Percentiles rank a stretch among this genome's conserved stretches.
Conservation (phyloP, 2,329 filamentous ascomycete species). For the Xylaria polymorpha region DNA sequence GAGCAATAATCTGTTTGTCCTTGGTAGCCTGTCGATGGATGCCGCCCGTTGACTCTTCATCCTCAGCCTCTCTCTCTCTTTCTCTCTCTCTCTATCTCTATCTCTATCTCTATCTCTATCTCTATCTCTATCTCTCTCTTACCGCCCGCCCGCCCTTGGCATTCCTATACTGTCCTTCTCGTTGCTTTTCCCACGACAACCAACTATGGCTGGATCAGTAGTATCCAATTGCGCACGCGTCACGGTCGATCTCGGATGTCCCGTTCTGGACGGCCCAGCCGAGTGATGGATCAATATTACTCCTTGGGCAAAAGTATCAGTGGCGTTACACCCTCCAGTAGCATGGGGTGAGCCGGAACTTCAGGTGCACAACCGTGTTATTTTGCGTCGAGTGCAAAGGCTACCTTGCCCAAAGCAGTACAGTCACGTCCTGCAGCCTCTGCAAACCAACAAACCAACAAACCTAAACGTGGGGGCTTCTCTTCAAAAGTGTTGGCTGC, state of each 20-base stretch:
- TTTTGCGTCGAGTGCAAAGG: slow-evolving; percentile 7
- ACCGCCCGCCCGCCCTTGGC: neutral
- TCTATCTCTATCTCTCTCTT: neutral
- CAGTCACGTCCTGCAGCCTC: slow-evolving; percentile 13
- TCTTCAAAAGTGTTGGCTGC: slow-evolving; percentile 21
- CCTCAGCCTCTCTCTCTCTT: neutral
- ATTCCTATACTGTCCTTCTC: neutral
- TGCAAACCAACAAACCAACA: slow-evolving; percentile 28
- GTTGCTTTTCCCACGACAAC: neutral
- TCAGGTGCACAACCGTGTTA: slow-evolving; percentile 4
- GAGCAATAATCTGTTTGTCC: slow-evolving; percentile 9
- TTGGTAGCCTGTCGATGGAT: neutral
- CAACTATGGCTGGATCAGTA: neutral
- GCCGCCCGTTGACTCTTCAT: neutral
- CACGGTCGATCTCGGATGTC: slow-evolving; percentile 17
- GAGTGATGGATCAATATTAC: slow-evolving; percentile 2
- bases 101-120: neutral
- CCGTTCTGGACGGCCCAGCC: slow-evolving; percentile 24
- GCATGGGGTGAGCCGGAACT: neutral
- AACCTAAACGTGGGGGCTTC: slow-evolving; percentile 29
- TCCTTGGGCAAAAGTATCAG: slow-evolving; percentile 13
- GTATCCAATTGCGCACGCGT: neutral
- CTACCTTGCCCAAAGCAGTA: slow-evolving; percentile 26
- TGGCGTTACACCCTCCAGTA: slow-evolving; percentile 10
- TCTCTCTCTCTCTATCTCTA: neutral